phyloP scores from a whole-genome alignment of 768 basidiomycete genomes.

The Termitomyces sp. region DNA sequence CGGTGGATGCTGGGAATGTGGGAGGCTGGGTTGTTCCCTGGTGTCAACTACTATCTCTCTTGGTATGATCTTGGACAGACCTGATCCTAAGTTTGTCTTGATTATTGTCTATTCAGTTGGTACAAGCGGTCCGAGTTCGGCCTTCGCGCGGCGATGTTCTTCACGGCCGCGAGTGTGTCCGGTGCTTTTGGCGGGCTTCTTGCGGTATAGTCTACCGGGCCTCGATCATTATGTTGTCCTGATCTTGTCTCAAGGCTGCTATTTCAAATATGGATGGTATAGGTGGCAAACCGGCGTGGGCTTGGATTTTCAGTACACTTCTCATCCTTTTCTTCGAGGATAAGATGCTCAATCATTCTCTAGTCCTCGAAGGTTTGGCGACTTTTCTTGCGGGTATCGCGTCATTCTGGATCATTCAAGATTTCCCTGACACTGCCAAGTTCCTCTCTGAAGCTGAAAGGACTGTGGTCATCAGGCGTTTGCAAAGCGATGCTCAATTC shows the following conservation, averaged over 20 bases:
- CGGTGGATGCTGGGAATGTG: conserved; percentile 71
- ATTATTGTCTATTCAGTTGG: conserved; percentile 30
- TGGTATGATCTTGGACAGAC: conserved; percentile 38
- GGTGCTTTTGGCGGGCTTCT: conserved; percentile 82
- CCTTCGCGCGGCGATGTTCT: conserved; percentile 62
- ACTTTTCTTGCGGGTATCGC: conserved; percentile 62
- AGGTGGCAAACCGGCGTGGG: conserved; percentile 61
- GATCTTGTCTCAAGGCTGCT: conserved; percentile 37
- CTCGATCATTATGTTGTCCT: conserved; percentile 6
- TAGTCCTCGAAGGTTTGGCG: conserved; percentile 60
- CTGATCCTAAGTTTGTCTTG: neutral
- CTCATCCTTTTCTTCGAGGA: neutral
- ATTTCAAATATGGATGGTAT: conserved; percentile 72
- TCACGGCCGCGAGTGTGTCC: conserved; percentile 74
- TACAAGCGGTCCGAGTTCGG: conserved; percentile 76
- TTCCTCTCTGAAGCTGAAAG: conserved; percentile 74
- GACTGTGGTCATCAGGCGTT: conserved; percentile 58
- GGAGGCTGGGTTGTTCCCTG: conserved; percentile 66
- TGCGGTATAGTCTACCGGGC: conserved; percentile 42
- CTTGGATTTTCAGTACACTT: conserved; percentile 66
- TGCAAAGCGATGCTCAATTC: conserved; percentile 67
- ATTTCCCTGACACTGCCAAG: conserved; percentile 79
- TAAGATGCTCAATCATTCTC: conserved; percentile 2
- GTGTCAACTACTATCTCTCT: conserved; percentile 71
- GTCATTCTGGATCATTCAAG: conserved; percentile 78